Evolutionary conservation across 2,329 filamentous ascomycete genomes (phyloP), one percentile per base, ranked within the genome.

Genomic region (Fusarium annulatum): DNA sequence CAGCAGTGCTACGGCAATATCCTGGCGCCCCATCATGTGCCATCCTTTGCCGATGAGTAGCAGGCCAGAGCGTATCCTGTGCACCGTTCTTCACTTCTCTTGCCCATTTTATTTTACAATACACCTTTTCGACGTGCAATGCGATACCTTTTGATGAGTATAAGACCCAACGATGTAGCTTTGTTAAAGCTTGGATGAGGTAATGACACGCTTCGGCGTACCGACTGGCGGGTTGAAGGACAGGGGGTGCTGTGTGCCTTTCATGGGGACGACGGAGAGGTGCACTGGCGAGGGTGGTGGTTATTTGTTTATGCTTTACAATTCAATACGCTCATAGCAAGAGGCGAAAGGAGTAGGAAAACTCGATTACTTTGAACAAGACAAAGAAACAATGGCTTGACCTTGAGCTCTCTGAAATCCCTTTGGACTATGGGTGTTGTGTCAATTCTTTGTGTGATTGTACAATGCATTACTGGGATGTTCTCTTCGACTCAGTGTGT

Each of bases 321-420:
- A 76, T 78, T 73, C 75, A 71, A 71, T 65, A 76, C 74, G 71
- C 76, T 77, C 76, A 80, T 80, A 80, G 79, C 79, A 79, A 75
- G 75, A 77, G 80, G 80, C 80, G 80, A 81, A 81, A 69, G 76
- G 79, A 81, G 80, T 78, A 80, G 74, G 77, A 77, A 78, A 75
- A 74, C 69, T 75, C 76, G 48, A 68, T 78, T 43, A 68, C 64
- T 71, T 77, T 77, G 64, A 78, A 72, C 70, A 75, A 71, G 51
- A 71, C 67, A 77, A 75, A 59, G 70, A 73, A 62, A 51, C 62
- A 53, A 55, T 43, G 38, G 57, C 52, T 78, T 72, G 46, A 41
- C 38, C 41, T 63, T 67, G 19, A 48, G 52, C 45, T 34, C 11
- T 30, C 9, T 36, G n/a, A 51, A 39, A n/a, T 36, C 8, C 18